Base-by-base conservation (phyloP, 345 rosid genomes). In the Sisymbrium irio region DNA sequence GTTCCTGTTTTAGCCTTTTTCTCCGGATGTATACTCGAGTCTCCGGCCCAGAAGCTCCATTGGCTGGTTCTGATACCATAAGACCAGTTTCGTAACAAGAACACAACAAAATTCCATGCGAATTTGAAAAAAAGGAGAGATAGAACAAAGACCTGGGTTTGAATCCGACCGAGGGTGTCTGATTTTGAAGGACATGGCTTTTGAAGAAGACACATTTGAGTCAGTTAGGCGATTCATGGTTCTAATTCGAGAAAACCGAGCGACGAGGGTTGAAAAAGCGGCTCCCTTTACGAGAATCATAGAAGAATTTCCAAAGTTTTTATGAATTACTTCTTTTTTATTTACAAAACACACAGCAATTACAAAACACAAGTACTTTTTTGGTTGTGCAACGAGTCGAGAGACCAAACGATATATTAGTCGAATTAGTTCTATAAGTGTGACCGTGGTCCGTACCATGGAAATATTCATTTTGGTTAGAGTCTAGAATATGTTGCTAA, bases 1-100 rank as follows among this genome's bases (percentile, higher is more conserved):
- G 20, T 63, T 77, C 71, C 53, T 53, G 64, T 22, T 81, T 83
- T 45, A 67, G 82, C 74, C 84, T 82, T 80, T 79, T 89, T 75
- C 76, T 88, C 79, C 93, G 84, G 50, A 60, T 80, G 76, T 81
- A 89, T 50, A 88, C 92, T 18, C 81, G 85, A 76, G 81, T 44
- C 69, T 69, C 79, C 46, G 84, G 71, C 18, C 17, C 45, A 70
- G 57, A 57, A 73, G 68, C 72, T 37, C 19, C 77, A 71, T 18
- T 12, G n/a, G 60, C 67, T 76, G 71, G 22, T 69, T 56, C 68
- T 40, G 75, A 44, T 39, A 57, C 68, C 47, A 41, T 32, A 50
- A 61, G 33, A 69, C 22, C 15, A 59, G 55, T 14, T 15, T 39
- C 10, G 30, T 40, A 45, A 46, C 19, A 44, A 8, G 12, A 32